These are phyloP conservation scores for Psidium friedrichsthalianum DNA, from an alignment of 345 rosid species.

Conservation along the genomic window DNA sequence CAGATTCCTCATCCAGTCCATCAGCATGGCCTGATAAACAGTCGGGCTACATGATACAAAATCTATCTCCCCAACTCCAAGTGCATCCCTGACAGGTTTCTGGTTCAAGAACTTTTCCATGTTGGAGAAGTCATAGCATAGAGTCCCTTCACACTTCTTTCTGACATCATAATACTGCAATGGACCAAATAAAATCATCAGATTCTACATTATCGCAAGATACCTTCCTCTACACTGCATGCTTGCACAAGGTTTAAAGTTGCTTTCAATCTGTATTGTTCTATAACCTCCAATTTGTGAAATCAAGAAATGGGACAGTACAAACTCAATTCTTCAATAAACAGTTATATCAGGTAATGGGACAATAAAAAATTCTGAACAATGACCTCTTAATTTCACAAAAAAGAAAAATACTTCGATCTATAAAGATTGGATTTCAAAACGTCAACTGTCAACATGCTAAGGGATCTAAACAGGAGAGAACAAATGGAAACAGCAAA, in stretches of 20 bases:
- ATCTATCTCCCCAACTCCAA: conserved; percentile 73
- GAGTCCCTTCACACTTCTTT: conserved; percentile 78
- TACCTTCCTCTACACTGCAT: background rate
- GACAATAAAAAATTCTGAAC: background rate
- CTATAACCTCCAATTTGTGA: background rate
- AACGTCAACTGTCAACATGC: background rate
- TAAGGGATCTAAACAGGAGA: background rate
- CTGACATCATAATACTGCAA: conserved; percentile 90
- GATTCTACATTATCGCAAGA: background rate
- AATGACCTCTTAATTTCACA: background rate
- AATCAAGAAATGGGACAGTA: background rate
- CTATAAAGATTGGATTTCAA: background rate
- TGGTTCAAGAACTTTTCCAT: conserved; percentile 81
- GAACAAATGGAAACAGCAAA: background rate
- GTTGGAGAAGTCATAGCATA: conserved; percentile 98
- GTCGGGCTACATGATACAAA: conserved; percentile 88
- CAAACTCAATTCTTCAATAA: background rate
- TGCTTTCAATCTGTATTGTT: background rate
- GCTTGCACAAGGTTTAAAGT: background rate
- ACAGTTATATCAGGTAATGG: background rate
- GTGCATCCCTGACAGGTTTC: conserved; percentile 61
- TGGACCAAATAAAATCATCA: background rate
- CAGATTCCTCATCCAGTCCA: conserved; percentile 95
- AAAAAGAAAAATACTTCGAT: background rate
- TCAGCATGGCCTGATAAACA: conserved; percentile 79